Base-by-base conservation (phyloP, 2,329 filamentous ascomycete species). In the Neofusicoccum cordaticola region DNA sequence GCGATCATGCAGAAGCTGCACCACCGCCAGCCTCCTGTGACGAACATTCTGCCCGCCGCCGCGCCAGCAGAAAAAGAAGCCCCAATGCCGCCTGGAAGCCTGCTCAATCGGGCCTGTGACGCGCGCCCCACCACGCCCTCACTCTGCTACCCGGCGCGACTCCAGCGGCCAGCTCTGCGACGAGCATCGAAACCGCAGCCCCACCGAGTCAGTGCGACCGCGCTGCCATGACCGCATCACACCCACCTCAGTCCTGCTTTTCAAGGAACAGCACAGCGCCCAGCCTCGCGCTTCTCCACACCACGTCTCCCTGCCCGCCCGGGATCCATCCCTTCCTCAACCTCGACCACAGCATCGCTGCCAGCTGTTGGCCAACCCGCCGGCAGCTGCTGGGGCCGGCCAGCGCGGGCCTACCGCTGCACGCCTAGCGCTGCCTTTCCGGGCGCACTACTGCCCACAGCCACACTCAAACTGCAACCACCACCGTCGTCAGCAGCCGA, bases 201-300 rank as follows among this genome's bases (percentile, higher is more conserved):
- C 56, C 41, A 47, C 56, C 31, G 27, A 22, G 56, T 47, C 41
- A n/a, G 56, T 60, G 39, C 53, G 19, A 6, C 39, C 34, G 53
- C 39, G 13, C 44, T 41, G 44, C 47, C 56, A 45, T 60, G n/a
- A 41, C 56, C 41, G 42, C 42, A 27, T 19, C 56, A 37, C 15
- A 9, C 34, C 35, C 13, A 22, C n/a, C 17, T 53, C 50, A 9
- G 27, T 47, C 41, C 22, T 35, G 42, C 35, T 60, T 35, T 47
- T 60, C 56, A 60, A 47, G 52, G 41, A 60, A 47, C 56, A 47
- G 56, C 56, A 22, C 42, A 35, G 53, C 41, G 53, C 53, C 53
- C 53, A 35, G 53, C 53, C 53, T 44, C 53, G 19, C 17, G 19
- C 31, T 35, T 60, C 41, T 37, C 41, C 56, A 45, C 41, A 31